Conservation (phyloP, 2,329 filamentous ascomycete genomes). For the Sclerotinia sclerotiorum region DNA sequence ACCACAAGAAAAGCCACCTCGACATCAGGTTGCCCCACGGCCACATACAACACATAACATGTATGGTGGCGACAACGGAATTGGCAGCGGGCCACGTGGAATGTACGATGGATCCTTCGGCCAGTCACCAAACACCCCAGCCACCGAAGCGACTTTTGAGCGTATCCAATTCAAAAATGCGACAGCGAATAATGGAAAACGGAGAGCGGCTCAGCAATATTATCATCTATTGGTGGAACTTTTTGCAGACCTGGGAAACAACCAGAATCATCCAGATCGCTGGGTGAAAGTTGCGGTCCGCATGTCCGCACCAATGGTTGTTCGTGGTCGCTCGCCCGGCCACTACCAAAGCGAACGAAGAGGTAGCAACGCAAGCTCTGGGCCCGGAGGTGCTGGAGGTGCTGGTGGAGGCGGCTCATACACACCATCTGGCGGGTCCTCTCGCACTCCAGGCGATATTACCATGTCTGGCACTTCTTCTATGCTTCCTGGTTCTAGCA, state of each 20-base stretch:
- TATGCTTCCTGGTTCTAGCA: conserved; percentile 34
- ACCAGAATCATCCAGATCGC: conserved; percentile 38
- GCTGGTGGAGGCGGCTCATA: conserved; percentile 37
- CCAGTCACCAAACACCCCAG: conserved; percentile 35
- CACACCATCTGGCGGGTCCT: conserved; percentile 31
- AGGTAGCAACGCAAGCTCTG: conserved; percentile 53
- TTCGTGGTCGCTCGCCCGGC: conserved; percentile 64
- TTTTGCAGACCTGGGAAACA: conserved; percentile 53
- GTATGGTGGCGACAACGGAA: conserved; percentile 32
- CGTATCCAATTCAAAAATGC: conserved; percentile 75
- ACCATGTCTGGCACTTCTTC: conserved; percentile 36
- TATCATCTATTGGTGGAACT: conserved; percentile 71
- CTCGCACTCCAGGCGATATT: conserved; percentile 36
- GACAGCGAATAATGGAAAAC: conserved; percentile 73
- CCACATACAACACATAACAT: conserved; percentile 34
- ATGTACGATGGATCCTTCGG: conserved; percentile 32
- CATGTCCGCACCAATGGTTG: conserved; percentile 62
- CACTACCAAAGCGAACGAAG: conserved; percentile 58
- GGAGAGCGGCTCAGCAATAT: conserved; percentile 70
- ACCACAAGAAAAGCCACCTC: conserved; percentile 61
- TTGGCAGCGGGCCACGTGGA: conserved; percentile 30
- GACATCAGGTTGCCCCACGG: conserved; percentile 43
- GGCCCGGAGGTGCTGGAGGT: conserved; percentile 49
- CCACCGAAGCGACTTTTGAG: conserved; percentile 54
- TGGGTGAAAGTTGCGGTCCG: conserved; percentile 60